Evolutionary conservation across 768 basidiomycete species (phyloP).

Genomic region (Termitomyces sp.): DNA sequence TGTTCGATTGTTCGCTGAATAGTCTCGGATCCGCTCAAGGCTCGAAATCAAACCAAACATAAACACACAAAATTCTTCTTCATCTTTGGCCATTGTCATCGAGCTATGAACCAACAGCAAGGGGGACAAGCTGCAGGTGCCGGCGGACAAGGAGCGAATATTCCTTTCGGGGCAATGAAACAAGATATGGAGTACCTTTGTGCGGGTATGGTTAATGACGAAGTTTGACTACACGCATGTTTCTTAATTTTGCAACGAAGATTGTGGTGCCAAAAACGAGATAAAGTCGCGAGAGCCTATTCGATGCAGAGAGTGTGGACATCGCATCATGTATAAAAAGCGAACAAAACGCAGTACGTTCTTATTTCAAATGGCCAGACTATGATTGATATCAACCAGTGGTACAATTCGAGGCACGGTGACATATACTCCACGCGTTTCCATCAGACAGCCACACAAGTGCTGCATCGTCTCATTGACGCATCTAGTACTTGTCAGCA

Average conservation of each 20-base stretch:
- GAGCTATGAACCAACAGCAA: slow-evolving; percentile 23
- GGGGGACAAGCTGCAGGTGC: slow-evolving; percentile 15
- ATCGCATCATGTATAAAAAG: slow-evolving; percentile 99
- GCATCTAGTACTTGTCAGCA: no score
- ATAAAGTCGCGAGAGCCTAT: slow-evolving; percentile 91
- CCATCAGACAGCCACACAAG: no score
- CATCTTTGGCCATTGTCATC: slow-evolving; percentile 4
- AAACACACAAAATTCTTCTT: slow-evolving; percentile 13
- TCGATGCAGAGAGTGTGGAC: slow-evolving; percentile 94
- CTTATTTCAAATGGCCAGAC: not conserved
- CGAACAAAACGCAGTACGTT: slow-evolving; percentile 86
- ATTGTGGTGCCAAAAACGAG: slow-evolving; percentile 90
- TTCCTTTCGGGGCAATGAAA: slow-evolving; percentile 32
- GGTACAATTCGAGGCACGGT: slow-evolving; percentile 86
- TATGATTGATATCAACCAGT: slow-evolving; percentile 33
- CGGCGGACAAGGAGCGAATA: slow-evolving; percentile 17
- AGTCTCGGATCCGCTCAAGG: not conserved
- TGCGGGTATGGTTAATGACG: slow-evolving; percentile 50
- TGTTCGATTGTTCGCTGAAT: no score
- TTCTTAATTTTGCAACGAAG: slow-evolving; percentile 32
- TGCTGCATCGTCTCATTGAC: no score
- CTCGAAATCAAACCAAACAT: slow-evolving; percentile 11
- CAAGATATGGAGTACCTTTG: slow-evolving; percentile 84
- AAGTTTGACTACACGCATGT: not conserved
- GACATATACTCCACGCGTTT: slow-evolving; percentile 9